A percentile compares a stretch with the other conserved stretches of the same genome.
Evolutionary conservation across 1,284 basidiomycete genomes (phyloP).

Genomic region (Leucocoprinus gongylophorus): DNA sequence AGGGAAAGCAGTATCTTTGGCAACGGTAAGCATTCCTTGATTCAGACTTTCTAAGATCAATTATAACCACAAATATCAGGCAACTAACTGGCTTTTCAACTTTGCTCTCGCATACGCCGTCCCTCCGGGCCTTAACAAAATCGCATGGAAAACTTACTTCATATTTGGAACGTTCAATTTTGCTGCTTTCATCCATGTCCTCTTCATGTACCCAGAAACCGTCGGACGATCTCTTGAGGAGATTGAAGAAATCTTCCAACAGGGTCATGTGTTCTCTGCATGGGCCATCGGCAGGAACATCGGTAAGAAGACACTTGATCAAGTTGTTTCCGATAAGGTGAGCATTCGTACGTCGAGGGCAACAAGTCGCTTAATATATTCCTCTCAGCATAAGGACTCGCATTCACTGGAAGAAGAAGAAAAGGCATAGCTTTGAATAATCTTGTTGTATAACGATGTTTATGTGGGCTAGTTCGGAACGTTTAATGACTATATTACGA

Average conservation of each 20-base stretch:
- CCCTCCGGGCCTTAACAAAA: constrained; percentile 45
- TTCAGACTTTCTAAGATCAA: neutral
- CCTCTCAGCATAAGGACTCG: too few relatives aligned
- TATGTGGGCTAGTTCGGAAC: too few relatives aligned
- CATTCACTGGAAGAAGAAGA: too few relatives aligned
- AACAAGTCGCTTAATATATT: too few relatives aligned
- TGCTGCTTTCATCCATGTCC: constrained; percentile 57
- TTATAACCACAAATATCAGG: constrained; percentile 17
- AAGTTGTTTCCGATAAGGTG: constrained; percentile 20
- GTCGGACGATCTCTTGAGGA: constrained; percentile 67
- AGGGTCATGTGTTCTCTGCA: constrained; percentile 63
- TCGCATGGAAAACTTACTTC: constrained; percentile 62
- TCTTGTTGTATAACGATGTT: too few relatives aligned
- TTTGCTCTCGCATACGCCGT: constrained; percentile 64
- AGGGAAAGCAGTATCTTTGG: constrained; percentile 63
- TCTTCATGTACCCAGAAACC: constrained; percentile 73
- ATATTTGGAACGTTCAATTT: constrained; percentile 76
- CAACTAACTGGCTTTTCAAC: constrained; percentile 69
- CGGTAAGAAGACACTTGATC: constrained; percentile 49
- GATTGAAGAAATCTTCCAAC: constrained; percentile 66
- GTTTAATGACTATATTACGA: too few relatives aligned
- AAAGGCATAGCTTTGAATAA: too few relatives aligned
- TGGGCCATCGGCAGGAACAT: constrained; percentile 60
- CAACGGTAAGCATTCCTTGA: constrained; percentile 27
- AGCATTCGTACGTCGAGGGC: too few relatives aligned